phyloP scores from a whole-genome alignment of 2,329 filamentous ascomycete genomes.

The Botrytis aclada region DNA sequence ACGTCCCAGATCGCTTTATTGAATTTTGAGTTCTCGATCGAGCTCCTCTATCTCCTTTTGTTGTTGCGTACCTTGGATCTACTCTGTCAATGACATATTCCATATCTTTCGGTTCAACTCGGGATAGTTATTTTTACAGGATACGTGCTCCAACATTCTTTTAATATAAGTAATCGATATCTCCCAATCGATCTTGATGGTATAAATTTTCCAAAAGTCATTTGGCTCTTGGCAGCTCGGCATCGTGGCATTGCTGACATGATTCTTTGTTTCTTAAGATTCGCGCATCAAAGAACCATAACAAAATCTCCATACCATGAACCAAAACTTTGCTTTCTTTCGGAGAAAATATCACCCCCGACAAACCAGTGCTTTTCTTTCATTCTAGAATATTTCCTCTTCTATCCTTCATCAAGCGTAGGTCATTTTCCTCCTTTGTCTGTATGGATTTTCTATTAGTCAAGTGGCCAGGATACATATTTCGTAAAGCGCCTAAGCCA shows the following conservation, averaged over 20 bases:
- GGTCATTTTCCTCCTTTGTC: not conserved
- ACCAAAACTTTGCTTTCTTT: not conserved
- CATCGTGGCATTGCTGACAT: not conserved
- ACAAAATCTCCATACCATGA: not conserved
- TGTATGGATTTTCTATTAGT: not conserved
- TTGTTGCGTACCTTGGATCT: not conserved
- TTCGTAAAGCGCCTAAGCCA: not conserved
- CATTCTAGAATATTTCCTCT: not conserved
- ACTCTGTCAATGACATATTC: not conserved
- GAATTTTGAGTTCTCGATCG: not conserved
- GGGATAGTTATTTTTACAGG: not conserved
- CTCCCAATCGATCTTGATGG: not conserved
- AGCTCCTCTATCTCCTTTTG: not conserved
- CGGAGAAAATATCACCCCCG: not conserved
- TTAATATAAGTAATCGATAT: not conserved
- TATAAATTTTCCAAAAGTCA: not conserved
- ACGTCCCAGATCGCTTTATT: too few species aligned
- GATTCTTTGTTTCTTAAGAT: constrained; percentile 1
- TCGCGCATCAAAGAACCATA: not conserved
- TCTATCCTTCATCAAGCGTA: not conserved
- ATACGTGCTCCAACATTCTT: not conserved
- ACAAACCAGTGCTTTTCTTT: not conserved
- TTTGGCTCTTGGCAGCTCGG: not conserved
- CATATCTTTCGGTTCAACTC: not conserved
- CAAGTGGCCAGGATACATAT: not conserved